These are phyloP conservation scores for Hibiscus mutabilis DNA, from an alignment of 345 rosid genomes.

Conservation along the genomic window DNA sequence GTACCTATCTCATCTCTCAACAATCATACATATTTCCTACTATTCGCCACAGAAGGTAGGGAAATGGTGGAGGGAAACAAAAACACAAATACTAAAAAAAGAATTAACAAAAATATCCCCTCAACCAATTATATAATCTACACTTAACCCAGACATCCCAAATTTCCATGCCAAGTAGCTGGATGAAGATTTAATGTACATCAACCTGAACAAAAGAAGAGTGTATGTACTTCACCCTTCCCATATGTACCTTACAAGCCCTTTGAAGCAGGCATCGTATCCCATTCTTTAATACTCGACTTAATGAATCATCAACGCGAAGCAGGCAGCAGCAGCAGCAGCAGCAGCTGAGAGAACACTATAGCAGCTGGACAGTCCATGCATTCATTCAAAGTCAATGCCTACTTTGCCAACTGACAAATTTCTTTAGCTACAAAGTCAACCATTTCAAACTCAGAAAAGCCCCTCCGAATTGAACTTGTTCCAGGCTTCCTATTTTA, in stretches of 20 bases:
- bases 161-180: slow-evolving; percentile 2
- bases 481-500: slow-evolving; percentile 75
- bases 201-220: slow-evolving; percentile 7
- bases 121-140: no score
- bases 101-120: no score
- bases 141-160: not conserved
- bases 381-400: slow-evolving; percentile 17
- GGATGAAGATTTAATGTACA: slow-evolving; percentile 21
- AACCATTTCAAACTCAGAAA: slow-evolving; percentile 28
- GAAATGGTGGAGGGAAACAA: no score
- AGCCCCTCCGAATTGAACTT: slow-evolving; percentile 89
- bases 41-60: not conserved
- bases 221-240: not conserved
- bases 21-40: slow-evolving; percentile 23
- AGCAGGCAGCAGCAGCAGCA: not conserved
- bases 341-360: slow-evolving; percentile 1
- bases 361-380: not conserved
- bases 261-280: not conserved
- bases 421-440: slow-evolving; percentile 9
- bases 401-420: slow-evolving; percentile 7
- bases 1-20: slow-evolving; percentile 15
- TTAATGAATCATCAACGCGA: slow-evolving; percentile 3
- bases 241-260: slow-evolving; percentile 12
- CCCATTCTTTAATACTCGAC: slow-evolving; percentile 10
- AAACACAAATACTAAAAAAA: no score